Conservation (phyloP, 768 basidiomycete species). For the Tricholoma terreum region DNA sequence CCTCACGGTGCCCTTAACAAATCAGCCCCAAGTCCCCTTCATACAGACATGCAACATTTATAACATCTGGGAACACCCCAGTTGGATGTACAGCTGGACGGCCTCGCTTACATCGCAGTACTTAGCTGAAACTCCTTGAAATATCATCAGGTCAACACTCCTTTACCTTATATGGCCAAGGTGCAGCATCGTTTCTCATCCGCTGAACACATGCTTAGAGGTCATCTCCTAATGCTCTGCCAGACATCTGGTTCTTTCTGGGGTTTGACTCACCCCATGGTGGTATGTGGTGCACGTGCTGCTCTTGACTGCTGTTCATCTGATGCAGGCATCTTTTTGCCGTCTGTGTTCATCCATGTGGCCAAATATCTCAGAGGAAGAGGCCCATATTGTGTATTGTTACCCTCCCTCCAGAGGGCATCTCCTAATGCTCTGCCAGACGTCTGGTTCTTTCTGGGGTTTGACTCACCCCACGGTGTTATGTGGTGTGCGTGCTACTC, state of each 20-base stretch:
- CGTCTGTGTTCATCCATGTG: neutral
- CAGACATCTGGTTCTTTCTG: neutral
- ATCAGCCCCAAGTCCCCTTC: constrained; percentile 65
- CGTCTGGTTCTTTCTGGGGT: neutral
- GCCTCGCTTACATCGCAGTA: constrained; percentile 55
- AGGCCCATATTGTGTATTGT: neutral
- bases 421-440: neutral
- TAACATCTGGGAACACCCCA: constrained; percentile 65
- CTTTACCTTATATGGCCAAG: constrained; percentile 58
- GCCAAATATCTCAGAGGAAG: neutral
- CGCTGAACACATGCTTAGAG: constrained; percentile 25
- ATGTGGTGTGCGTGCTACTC: neutral
- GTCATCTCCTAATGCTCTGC: neutral
- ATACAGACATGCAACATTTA: constrained; percentile 62
- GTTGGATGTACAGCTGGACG: constrained; percentile 64
- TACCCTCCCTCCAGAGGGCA: too few relatives aligned
- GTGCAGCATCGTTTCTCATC: constrained; percentile 24
- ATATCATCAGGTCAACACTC: constrained; percentile 54
- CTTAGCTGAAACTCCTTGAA: constrained; percentile 61
- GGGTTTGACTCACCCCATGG: neutral
- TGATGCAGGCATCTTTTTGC: too few relatives aligned
- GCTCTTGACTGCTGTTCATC: too few relatives aligned
- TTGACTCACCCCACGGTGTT: neutral
- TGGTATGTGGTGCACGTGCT: neutral
- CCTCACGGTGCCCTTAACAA: constrained; percentile 48